Evolutionary conservation across 2,329 filamentous ascomycete genomes (phyloP).

Genomic region (Aspergillus japonicus): DNA sequence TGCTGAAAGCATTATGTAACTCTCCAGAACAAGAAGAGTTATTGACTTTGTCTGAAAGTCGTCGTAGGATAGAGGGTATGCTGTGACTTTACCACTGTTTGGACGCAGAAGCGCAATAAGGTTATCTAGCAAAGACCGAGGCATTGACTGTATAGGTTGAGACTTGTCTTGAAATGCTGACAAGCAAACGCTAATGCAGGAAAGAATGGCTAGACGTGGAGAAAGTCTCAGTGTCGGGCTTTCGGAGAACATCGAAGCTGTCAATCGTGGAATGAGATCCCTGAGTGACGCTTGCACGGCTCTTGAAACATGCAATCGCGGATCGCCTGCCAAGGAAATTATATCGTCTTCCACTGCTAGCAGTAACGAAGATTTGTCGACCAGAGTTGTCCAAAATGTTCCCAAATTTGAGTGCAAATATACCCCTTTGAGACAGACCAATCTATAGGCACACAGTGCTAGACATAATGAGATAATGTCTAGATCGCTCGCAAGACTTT

Average conservation of each 20-base stretch:
- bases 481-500: conserved; percentile 57
- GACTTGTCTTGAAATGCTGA: conserved; percentile 32
- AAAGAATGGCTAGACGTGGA: conserved; percentile 35
- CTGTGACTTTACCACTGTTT: conserved; percentile 8
- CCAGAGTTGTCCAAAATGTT: conserved; percentile 33
- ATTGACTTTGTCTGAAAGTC: conserved; percentile 26
- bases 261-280: conserved; percentile 23
- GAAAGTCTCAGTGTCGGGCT: conserved; percentile 22
- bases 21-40: conserved; percentile 40
- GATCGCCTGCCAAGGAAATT: conserved; percentile 21
- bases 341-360: conserved; percentile 32
- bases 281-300: conserved; percentile 31
- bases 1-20: conserved; percentile 33
- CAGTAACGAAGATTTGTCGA: conserved; percentile 28
- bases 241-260: conserved; percentile 27
- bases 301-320: conserved; percentile 29
- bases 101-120: conserved; percentile 32
- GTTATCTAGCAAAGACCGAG: conserved; percentile 26
- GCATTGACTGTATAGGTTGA: conserved; percentile 28
- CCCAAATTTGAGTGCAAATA: conserved; percentile 30
- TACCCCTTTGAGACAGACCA: conserved; percentile 30
- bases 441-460: conserved; percentile 32
- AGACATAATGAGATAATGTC: conserved; percentile 48
- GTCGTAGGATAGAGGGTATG: conserved; percentile 9
- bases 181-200: conserved; percentile 33